Evolutionary conservation across 805 yeast genomes (phyloP).

Genomic region (Debaryomyces castellii): DNA sequence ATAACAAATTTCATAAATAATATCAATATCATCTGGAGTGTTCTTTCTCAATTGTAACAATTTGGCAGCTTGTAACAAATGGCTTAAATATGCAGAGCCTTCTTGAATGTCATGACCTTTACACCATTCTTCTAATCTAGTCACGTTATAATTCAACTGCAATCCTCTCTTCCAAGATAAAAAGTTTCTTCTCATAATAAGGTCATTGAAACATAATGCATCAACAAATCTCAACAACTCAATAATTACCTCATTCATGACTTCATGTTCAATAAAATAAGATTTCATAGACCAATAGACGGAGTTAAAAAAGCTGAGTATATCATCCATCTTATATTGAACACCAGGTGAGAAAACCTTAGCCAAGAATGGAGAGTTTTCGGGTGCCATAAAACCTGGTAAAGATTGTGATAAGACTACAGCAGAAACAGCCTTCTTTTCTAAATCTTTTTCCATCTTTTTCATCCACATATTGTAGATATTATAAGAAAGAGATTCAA

Average conservation of each 20-base stretch:
- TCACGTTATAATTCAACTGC: constrained; percentile 93
- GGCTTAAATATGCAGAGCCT: constrained; percentile 80
- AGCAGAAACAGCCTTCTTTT: constrained; percentile 91
- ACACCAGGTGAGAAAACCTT: constrained; percentile 74
- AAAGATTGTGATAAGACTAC: constrained; percentile 91
- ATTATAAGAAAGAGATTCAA: constrained; percentile 88
- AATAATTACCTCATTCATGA: constrained; percentile 77
- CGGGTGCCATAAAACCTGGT: constrained; percentile 93
- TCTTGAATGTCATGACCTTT: constrained; percentile 88
- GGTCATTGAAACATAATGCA: constrained; percentile 91
- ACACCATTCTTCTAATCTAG: constrained; percentile 98
- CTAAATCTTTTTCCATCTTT: constrained; percentile 86
- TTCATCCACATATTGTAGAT: constrained; percentile 97
- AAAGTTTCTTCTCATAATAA: constrained; percentile 91
- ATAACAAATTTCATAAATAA: constrained; percentile 92
- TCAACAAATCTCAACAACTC: constrained; percentile 86
- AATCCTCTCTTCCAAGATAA: constrained; percentile 97
- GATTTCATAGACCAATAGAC: constrained; percentile 93
- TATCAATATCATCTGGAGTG: constrained; percentile 84
- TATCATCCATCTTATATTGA: constrained; percentile 91
- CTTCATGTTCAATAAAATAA: constrained; percentile 81
- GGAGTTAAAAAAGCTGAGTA: constrained; percentile 82
- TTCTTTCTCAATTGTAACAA: constrained; percentile 88
- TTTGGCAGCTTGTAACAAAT: constrained; percentile 89
- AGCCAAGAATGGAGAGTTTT: constrained; percentile 74